These are phyloP conservation scores for Clarireedia monteithiana DNA, from an alignment of 2,329 filamentous ascomycete genomes.

Conservation along the genomic window DNA sequence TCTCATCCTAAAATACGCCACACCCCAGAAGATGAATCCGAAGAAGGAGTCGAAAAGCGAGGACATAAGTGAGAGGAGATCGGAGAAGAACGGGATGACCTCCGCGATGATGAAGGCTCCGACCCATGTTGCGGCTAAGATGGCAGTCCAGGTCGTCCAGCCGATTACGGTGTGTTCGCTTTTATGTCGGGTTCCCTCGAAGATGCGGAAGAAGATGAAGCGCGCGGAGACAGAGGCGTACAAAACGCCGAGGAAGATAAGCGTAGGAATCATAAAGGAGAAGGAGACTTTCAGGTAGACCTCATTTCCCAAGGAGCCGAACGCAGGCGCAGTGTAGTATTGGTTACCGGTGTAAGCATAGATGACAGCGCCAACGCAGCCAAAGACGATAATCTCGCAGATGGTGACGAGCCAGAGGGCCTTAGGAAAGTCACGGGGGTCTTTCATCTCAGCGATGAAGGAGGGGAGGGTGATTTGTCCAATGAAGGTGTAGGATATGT, in stretches of 20 bases:
- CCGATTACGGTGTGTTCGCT: conserved; percentile 72
- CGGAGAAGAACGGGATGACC: conserved; percentile 88
- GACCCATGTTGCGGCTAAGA: conserved; percentile 71
- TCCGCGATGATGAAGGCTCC: conserved; percentile 87
- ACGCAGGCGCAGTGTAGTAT: conserved; percentile 82
- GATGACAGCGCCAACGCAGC: conserved; percentile 69
- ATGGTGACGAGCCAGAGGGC: conserved; percentile 87
- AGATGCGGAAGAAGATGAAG: conserved; percentile 87
- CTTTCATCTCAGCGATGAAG: conserved; percentile 91
- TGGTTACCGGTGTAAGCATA: conserved; percentile 86
- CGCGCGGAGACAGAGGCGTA: conserved; percentile 86
- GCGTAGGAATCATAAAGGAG: conserved; percentile 90
- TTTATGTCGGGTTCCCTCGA: conserved; percentile 71
- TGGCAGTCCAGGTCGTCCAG: conserved; percentile 71
- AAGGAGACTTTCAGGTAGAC: conserved; percentile 82
- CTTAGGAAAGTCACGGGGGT: conserved; percentile 79
- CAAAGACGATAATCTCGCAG: conserved; percentile 79
- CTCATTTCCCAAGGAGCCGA: conserved; percentile 68
- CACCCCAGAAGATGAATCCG: conserved; percentile 91
- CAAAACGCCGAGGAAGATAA: conserved; percentile 85
- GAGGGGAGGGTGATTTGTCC: conserved; percentile 89
- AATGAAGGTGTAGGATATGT: conserved; percentile 95
- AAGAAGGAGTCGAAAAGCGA: conserved; percentile 89
- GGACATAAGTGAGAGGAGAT: conserved; percentile 63
- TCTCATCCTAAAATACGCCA: conserved; percentile 73